Base-by-base conservation (phyloP, 2,329 filamentous ascomycete genomes). In the Botrytis hyacinthi region DNA sequence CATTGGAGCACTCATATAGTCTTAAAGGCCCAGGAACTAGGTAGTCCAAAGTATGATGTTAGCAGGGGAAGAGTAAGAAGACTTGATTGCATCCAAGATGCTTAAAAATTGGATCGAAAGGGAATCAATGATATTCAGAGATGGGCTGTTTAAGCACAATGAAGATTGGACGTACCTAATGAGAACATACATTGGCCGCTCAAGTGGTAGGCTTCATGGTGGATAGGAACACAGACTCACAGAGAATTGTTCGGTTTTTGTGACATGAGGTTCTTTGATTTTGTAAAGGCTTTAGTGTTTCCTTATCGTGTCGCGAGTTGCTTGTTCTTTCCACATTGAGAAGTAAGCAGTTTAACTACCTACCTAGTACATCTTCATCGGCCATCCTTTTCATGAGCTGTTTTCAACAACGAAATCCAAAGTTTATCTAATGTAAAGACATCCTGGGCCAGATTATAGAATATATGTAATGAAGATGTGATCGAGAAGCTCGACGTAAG, bases 271-370 rank as follows among this genome's bases (percentile, higher is more conserved):
- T 37, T 59, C n/a, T 51, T 57, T 57, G n/a, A n/a, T 42, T 42
- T n/a, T 68, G 66, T 32, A 6, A 42, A n/a, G 35, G 18, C 9
- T 16, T 42, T 68, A 14, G 9, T 3, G 12, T 57, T 42, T 69
- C 6, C 35, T 69, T 57, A 54, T 54, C 32, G 65, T 54, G 29
- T 54, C 46, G 65, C 35, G 16, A 29, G 26, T 68, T 48, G 46
- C 26, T 26, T 35, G 26, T 67, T 54, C 65, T 35, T 67, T 37
- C 66, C 66, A 69, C 54, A 44, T 26, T 40, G 46, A 68, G 65
- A 40, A 54, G 46, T 57, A 69, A 69, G 20, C 66, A 32, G 48
- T 42, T 42, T 18, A 32, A 29, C 44, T 18, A 22, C 44, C 46
- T 26, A 48, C 22, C 48, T 54, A n/a, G 5, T 54, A 51, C 12